These are phyloP conservation scores for Penicillium nucicola DNA, from an alignment of 495 filamentous ascomycete species.

Conservation along the genomic window DNA sequence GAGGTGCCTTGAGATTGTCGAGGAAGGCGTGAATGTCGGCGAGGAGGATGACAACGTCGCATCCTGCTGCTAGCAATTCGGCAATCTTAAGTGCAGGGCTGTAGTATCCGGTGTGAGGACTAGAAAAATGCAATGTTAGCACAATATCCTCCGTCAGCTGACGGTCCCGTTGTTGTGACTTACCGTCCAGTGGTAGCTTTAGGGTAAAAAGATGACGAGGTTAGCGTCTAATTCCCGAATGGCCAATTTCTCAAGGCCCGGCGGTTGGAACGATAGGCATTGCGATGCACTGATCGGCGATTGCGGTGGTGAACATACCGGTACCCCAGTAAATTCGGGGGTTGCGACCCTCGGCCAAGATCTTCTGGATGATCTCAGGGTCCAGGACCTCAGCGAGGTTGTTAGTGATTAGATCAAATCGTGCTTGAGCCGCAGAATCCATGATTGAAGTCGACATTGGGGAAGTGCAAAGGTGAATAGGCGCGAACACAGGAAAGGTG, in stretches of 20 bases:
- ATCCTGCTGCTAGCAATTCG: constrained; percentile 80
- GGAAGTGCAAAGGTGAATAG: too few species aligned
- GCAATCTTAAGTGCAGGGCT: constrained; percentile 68
- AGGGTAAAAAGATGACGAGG: constrained; percentile 31
- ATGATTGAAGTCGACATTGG: constrained; percentile 2
- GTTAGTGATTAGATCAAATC: constrained; percentile 69
- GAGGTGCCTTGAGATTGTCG: constrained; percentile 67
- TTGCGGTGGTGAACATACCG: too few species aligned
- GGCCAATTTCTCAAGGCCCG: too few species aligned
- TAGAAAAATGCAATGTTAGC: too few species aligned
- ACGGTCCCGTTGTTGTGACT: too few species aligned
- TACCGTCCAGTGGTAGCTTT: constrained; percentile 70
- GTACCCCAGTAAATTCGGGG: constrained; percentile 82
- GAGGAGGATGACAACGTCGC: constrained; percentile 75
- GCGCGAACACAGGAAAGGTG: too few species aligned
- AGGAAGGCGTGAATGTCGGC: constrained; percentile 63
- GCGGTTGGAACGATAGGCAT: background rate
- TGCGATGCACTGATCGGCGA: background rate
- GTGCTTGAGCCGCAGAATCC: constrained; percentile 17
- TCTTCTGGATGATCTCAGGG: constrained; percentile 75
- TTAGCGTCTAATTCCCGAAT: too few species aligned
- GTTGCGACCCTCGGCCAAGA: constrained; percentile 66
- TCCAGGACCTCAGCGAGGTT: constrained; percentile 85
- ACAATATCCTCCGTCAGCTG: too few species aligned
- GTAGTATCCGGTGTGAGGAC: constrained; percentile 8